Percentiles rank a stretch among this genome's conserved stretches.
These are phyloP conservation scores for Lanmaoa rubissima DNA, from an alignment of 768 basidiomycete genomes.

Conservation along the genomic window DNA sequence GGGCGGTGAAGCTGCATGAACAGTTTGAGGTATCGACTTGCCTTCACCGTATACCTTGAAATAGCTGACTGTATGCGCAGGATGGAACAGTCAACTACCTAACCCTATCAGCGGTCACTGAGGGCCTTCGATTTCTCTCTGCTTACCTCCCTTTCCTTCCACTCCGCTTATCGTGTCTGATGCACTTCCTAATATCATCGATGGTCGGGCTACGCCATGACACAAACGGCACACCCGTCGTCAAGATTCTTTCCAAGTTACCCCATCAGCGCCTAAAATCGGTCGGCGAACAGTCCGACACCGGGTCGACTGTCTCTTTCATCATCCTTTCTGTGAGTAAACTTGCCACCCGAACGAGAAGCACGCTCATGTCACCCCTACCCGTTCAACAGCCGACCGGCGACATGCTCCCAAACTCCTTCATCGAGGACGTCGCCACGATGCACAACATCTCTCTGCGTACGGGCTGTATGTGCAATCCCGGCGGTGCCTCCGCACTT, in stretches of 20 bases:
- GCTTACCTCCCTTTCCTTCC: conserved; percentile 80
- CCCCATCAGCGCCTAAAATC: conserved; percentile 52
- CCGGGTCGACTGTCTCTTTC: conserved; percentile 61
- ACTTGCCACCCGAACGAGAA: background rate
- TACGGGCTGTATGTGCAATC: conserved; percentile 88
- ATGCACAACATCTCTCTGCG: conserved; percentile 67
- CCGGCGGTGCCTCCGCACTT: conserved; percentile 74
- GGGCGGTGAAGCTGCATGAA: conserved; percentile 57
- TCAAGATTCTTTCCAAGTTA: conserved; percentile 63
- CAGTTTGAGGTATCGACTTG: conserved; percentile 65
- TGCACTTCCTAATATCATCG: conserved; percentile 56
- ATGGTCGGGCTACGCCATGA: conserved; percentile 63
- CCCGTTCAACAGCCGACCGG: conserved; percentile 50
- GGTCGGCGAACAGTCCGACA: conserved; percentile 64
- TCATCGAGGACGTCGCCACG: conserved; percentile 69
- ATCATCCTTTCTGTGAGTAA: conserved; percentile 60
- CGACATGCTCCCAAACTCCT: conserved; percentile 66
- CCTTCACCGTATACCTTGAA: background rate
- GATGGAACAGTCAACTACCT: conserved; percentile 87
- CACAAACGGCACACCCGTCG: conserved; percentile 54
- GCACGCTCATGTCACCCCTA: background rate
- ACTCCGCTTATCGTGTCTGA: conserved; percentile 66
- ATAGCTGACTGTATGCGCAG: conserved; percentile 36
- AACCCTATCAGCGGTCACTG: conserved; percentile 71
- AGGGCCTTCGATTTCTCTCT: conserved; percentile 73